Conservation (phyloP, 2,329 filamentous ascomycete species). For the Kalmusia sp. region DNA sequence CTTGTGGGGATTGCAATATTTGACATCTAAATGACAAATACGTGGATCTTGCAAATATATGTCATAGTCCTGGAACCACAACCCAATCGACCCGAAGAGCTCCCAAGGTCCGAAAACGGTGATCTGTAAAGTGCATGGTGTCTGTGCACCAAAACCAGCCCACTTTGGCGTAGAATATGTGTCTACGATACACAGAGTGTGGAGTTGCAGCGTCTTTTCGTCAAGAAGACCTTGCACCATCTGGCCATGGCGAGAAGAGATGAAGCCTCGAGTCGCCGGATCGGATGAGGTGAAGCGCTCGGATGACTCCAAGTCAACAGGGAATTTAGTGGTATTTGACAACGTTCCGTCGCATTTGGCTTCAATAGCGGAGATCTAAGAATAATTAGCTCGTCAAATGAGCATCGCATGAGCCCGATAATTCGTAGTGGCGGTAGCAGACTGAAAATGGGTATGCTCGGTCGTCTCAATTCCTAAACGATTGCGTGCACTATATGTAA, state of each 20-base stretch:
- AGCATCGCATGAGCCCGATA: too few relatives aligned
- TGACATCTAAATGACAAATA: slow-evolving; percentile 11
- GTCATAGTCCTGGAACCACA: slow-evolving; percentile 24
- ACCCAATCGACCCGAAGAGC: slow-evolving; percentile 25
- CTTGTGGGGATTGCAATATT: slow-evolving; percentile 17
- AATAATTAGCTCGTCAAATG: too few relatives aligned
- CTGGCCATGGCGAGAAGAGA: slow-evolving; percentile 14
- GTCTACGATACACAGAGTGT: slow-evolving; percentile 1
- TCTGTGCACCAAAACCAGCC: not conserved
- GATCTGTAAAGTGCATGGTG: slow-evolving; percentile 4
- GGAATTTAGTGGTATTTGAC: not conserved
- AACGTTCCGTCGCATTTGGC: not conserved
- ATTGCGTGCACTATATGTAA: not conserved
- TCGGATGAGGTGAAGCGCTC: slow-evolving; percentile 10
- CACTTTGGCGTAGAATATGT: not conserved
- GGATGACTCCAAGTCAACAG: slow-evolving; percentile 5
- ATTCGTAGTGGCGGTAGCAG: too few relatives aligned
- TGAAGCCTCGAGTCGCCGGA: not conserved
- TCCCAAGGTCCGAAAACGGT: slow-evolving; percentile 23
- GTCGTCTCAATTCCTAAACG: slow-evolving; percentile 2
- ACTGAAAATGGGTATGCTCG: too few relatives aligned
- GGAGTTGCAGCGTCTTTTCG: slow-evolving; percentile 4
- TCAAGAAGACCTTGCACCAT: slow-evolving; percentile 21
- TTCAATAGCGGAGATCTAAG: too few relatives aligned
- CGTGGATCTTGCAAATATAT: slow-evolving; percentile 20